phyloP scores from a whole-genome alignment of 768 basidiomycete genomes.

The Leccinellum albellum region DNA sequence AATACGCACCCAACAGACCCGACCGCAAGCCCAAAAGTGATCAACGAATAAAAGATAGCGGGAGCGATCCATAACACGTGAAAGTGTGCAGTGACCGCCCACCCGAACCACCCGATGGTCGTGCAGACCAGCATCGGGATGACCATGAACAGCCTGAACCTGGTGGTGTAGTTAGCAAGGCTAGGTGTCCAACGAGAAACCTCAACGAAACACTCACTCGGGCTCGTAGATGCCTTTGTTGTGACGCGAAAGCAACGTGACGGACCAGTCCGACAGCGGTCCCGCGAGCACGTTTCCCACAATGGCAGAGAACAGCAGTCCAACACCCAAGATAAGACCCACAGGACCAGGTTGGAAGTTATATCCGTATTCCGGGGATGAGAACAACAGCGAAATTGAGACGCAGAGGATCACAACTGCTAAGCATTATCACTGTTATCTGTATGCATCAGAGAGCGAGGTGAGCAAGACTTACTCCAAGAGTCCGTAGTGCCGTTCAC shows the following conservation, averaged over 20 bases:
- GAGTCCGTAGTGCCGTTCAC: background rate
- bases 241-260: background rate
- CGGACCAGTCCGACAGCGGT: background rate
- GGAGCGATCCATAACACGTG: background rate
- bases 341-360: background rate
- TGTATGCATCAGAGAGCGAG: background rate
- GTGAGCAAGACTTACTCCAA: background rate
- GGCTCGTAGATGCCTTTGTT: background rate
- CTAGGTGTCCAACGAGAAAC: background rate
- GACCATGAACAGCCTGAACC: background rate
- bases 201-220: background rate
- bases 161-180: background rate
- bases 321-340: background rate
- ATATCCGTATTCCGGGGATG: background rate
- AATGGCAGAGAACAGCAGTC: background rate
- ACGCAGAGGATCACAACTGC: background rate
- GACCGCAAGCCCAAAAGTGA: background rate
- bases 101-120: background rate
- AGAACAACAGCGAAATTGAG: background rate
- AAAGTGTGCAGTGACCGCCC: background rate
- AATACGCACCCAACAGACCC: background rate
- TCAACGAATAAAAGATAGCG: background rate
- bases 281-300: background rate
- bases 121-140: background rate
- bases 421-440: background rate